phyloP scores from a whole-genome alignment of 1,284 basidiomycete species.

The Pyrrhoderma lamaoense region DNA sequence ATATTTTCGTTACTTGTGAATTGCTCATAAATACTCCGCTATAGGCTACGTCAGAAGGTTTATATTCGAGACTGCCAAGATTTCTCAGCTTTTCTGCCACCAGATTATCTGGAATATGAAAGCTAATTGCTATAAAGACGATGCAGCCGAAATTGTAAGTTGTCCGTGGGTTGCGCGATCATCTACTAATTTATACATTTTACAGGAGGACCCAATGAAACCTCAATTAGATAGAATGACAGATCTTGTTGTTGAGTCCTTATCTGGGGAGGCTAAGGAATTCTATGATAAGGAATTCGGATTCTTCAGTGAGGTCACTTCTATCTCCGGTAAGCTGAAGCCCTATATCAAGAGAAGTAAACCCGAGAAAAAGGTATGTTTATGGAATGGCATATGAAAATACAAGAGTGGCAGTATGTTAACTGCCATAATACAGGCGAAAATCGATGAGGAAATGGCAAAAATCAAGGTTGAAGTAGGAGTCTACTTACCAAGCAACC shows the following conservation, averaged over 20 bases:
- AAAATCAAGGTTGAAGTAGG: slow-evolving; percentile 91
- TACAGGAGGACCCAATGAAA: slow-evolving; percentile 90
- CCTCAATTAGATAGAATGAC: slow-evolving; percentile 88
- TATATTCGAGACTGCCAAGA: slow-evolving; percentile 96
- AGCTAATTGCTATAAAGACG: slow-evolving; percentile 94
- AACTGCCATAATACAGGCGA: slow-evolving; percentile 50
- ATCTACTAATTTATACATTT: slow-evolving; percentile 9
- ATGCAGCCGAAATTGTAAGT: slow-evolving; percentile 73
- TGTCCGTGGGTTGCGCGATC: too few relatives aligned
- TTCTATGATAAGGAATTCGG: slow-evolving; percentile 96
- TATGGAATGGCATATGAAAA: neutral
- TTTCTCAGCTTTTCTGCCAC: slow-evolving; percentile 97
- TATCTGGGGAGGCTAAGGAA: slow-evolving; percentile 85
- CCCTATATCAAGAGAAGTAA: slow-evolving; percentile 96
- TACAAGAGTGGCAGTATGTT: slow-evolving; percentile 1
- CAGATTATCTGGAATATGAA: slow-evolving; percentile 99
- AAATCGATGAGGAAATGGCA: slow-evolving; percentile 99
- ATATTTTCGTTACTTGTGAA: neutral
- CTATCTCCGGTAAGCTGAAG: slow-evolving; percentile 96
- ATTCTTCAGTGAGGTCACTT: slow-evolving; percentile 96
- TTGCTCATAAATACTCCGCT: slow-evolving; percentile 3
- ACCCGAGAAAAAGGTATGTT: slow-evolving; percentile 86
- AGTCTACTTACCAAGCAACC: slow-evolving; percentile 96
- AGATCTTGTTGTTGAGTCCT: slow-evolving; percentile 70
- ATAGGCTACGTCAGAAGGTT: slow-evolving; percentile 91